These are phyloP conservation scores for Coniochaeta sp. DNA, from an alignment of 2,329 filamentous ascomycete species.

Conservation along the genomic window DNA sequence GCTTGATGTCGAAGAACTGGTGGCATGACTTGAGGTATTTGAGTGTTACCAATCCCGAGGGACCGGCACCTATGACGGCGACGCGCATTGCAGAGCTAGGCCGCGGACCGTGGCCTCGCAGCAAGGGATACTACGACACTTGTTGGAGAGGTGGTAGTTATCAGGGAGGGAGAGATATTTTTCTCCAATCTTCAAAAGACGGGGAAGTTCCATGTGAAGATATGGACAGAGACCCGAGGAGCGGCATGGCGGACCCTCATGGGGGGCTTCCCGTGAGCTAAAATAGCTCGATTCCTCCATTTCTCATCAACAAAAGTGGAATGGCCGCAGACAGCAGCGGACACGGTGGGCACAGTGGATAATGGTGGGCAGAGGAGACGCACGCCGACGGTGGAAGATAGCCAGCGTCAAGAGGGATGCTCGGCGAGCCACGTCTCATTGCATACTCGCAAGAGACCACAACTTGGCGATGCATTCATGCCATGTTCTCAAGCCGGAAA, in stretches of 20 bases:
- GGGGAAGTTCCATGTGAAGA: neutral
- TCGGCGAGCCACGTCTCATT: no score
- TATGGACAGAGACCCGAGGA: neutral
- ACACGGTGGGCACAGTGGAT: neutral
- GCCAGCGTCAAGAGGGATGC: no score
- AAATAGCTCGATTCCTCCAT: neutral
- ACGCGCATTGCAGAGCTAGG: conserved; percentile 13
- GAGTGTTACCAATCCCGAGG: conserved; percentile 29
- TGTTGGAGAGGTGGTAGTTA: no score
- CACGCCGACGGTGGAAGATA: neutral
- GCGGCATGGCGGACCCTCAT: neutral
- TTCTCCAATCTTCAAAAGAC: neutral
- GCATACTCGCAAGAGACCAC: no score
- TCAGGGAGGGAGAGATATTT: neutral
- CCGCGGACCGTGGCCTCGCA: neutral
- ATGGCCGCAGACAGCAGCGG: no score
- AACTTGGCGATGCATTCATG: neutral
- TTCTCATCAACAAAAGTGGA: neutral
- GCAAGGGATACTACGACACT: neutral
- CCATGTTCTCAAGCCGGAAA: no score
- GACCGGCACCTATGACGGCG: conserved; percentile 29
- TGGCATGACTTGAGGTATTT: conserved; percentile 28
- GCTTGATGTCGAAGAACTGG: conserved; percentile 19
- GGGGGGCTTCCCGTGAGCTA: neutral
- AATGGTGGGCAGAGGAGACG: neutral